phyloP scores from a whole-genome alignment of 2,329 filamentous ascomycete genomes.

The Ophiostoma novo-ulmi region DNA sequence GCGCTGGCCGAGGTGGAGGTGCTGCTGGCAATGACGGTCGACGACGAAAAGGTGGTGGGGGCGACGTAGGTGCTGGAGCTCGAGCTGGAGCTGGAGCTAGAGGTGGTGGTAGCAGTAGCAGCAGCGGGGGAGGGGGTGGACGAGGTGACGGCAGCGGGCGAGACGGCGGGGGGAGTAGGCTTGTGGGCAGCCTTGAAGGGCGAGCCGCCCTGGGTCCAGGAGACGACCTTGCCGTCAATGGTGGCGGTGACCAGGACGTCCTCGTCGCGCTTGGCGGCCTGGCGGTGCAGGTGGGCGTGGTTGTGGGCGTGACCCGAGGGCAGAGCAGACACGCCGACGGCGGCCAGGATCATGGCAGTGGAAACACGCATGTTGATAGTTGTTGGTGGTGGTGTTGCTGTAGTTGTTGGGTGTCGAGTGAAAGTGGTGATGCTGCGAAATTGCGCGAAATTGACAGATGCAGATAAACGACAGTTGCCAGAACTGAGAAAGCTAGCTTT shows the following conservation, averaged over 20 bases:
- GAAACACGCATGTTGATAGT: constrained; percentile 28
- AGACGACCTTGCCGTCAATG: constrained; percentile 32
- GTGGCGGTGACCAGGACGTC: constrained; percentile 29
- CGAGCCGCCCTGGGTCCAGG: constrained; percentile 30
- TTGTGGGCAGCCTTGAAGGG: constrained; percentile 32
- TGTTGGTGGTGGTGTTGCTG: constrained; percentile 6
- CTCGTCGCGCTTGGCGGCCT: constrained; percentile 28
- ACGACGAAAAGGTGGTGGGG: constrained; percentile 12
- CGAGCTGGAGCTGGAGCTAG: constrained; percentile 41
- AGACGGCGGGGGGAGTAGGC: constrained; percentile 23
- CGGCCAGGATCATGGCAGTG: constrained; percentile 34
- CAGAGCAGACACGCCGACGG: constrained; percentile 34
- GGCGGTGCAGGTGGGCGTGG: constrained; percentile 37
- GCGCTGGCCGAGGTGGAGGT: constrained; percentile 15
- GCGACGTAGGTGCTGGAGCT: constrained; percentile 10
- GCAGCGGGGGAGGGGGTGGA: constrained; percentile 20
- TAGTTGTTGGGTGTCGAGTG: neutral
- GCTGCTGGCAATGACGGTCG: neutral
- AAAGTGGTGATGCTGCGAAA: constrained; percentile 12
- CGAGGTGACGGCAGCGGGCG: constrained; percentile 18
- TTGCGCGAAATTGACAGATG: neutral
- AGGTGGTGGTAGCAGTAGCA: constrained; percentile 53
- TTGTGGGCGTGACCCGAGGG: constrained; percentile 32
- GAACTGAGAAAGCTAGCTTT: constrained; percentile 25
- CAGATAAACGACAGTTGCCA: constrained; percentile 27